Percentiles rank a stretch among this genome's conserved stretches.
These are phyloP conservation scores for Elsinoe australis DNA, from an alignment of 2,329 filamentous ascomycete species.

Conservation along the genomic window DNA sequence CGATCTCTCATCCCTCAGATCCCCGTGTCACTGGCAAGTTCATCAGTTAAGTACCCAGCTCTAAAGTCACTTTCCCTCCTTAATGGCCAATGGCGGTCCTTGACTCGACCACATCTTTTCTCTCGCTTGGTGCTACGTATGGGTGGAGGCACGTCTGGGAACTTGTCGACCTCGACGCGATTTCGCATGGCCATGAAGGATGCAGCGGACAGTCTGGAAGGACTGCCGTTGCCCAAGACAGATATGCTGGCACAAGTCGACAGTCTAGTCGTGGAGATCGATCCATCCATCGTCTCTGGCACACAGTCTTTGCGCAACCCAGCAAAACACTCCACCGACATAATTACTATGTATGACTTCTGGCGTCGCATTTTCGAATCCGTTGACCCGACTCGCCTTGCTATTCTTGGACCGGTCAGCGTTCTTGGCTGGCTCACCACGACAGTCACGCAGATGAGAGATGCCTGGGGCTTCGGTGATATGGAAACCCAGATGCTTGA, in stretches of 20 bases:
- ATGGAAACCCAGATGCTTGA: constrained; percentile 13
- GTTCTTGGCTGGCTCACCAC: constrained; percentile 11
- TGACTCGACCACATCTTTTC: constrained; percentile 4
- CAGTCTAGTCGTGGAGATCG: constrained; percentile 10
- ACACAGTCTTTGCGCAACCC: constrained; percentile 2
- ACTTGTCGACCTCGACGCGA: constrained; percentile 4
- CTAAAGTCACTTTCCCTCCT: constrained; percentile 1
- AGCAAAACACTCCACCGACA: constrained; percentile 12
- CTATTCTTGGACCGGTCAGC: constrained; percentile 2
- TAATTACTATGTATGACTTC: constrained; percentile 16
- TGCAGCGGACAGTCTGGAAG: background rate
- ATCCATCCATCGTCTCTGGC: background rate
- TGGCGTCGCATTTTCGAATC: constrained; percentile 10
- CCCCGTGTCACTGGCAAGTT: background rate
- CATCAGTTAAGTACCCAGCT: background rate
- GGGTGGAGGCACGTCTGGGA: background rate
- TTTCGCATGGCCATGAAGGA: constrained; percentile 1
- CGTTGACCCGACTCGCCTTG: constrained; percentile 5
- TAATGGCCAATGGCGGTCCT: constrained; percentile 2
- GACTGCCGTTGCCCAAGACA: background rate
- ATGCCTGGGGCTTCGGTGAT: constrained; percentile 7
- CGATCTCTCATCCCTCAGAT: background rate
- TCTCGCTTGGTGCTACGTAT: constrained; percentile 1
- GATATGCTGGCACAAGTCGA: background rate
- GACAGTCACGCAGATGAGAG: background rate